Percentiles rank a stretch among this genome's conserved stretches.
Evolutionary conservation across 116 monocot species (phyloP).

Genomic region (Zostera marina): DNA sequence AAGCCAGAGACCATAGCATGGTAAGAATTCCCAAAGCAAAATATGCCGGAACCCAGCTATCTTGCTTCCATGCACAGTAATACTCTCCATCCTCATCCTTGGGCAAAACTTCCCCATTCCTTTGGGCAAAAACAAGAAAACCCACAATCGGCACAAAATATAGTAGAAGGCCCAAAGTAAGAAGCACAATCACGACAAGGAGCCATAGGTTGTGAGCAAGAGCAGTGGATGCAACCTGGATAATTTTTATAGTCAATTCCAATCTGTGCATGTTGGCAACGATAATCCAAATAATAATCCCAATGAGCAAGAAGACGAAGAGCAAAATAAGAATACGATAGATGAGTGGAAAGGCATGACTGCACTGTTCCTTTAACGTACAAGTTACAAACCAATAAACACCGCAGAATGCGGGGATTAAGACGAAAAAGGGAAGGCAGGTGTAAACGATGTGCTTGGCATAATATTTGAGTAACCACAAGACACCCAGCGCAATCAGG

Average conservation of each 20-base stretch:
- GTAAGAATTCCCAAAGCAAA: constrained; percentile 55
- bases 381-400: constrained; percentile 82
- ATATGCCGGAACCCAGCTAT: constrained; percentile 67
- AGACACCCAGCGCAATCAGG: constrained; percentile 27
- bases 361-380: constrained; percentile 18
- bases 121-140: constrained; percentile 41
- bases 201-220: constrained; percentile 36
- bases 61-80: constrained; percentile 65
- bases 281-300: constrained; percentile 41
- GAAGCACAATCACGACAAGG: constrained; percentile 26
- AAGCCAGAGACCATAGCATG: constrained; percentile 58
- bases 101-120: constrained; percentile 46
- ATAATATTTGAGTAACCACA: constrained; percentile 38
- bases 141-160: constrained; percentile 38
- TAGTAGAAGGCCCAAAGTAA: constrained; percentile 25
- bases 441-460: constrained; percentile 59
- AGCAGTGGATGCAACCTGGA: constrained; percentile 36
- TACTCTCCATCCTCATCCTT: constrained; percentile 16
- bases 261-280: constrained; percentile 60
- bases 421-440: constrained; percentile 53
- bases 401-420: constrained; percentile 42
- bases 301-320: constrained; percentile 47
- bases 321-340: constrained; percentile 48
- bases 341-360: constrained; percentile 26
- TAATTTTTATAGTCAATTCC: constrained; percentile 47